Conservation (phyloP, 495 filamentous ascomycete genomes). For the Penicillium samsonianum region DNA sequence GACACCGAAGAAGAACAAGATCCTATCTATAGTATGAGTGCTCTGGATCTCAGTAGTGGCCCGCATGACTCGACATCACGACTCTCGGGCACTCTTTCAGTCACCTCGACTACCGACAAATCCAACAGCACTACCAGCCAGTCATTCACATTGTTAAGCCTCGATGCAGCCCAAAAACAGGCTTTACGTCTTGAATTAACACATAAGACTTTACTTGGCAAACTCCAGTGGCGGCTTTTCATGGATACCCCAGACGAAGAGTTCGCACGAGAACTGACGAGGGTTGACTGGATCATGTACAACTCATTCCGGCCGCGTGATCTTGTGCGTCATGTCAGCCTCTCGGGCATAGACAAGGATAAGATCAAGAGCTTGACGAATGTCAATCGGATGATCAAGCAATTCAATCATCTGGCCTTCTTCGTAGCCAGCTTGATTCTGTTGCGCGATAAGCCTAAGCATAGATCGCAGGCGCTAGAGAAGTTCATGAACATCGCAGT, state of each 20-base stretch:
- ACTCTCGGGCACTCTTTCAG: constrained; percentile 46
- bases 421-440: constrained; percentile 92
- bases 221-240: constrained; percentile 78
- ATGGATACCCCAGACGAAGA: constrained; percentile 79
- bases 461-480: constrained; percentile 83
- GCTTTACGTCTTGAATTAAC: constrained; percentile 65
- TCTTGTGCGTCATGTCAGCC: constrained; percentile 83
- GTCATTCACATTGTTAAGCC: constrained; percentile 51
- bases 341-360: constrained; percentile 68
- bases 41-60: constrained; percentile 47
- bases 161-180: constrained; percentile 74
- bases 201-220: constrained; percentile 62
- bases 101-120: constrained; percentile 42
- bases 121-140: constrained; percentile 43
- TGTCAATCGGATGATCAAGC: constrained; percentile 89
- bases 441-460: constrained; percentile 93
- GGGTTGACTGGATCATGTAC: constrained; percentile 97
- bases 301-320: constrained; percentile 94
- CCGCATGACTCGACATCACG: constrained; percentile 40
- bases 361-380: constrained; percentile 78
- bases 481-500: constrained; percentile 87
- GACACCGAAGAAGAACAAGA: constrained; percentile 43
- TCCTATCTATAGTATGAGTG: constrained; percentile 46
- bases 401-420: constrained; percentile 93
- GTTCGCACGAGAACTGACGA: constrained; percentile 87